These are phyloP conservation scores for Kluyveromyces siamensis DNA, from an alignment of 805 yeast species.

Conservation along the genomic window DNA sequence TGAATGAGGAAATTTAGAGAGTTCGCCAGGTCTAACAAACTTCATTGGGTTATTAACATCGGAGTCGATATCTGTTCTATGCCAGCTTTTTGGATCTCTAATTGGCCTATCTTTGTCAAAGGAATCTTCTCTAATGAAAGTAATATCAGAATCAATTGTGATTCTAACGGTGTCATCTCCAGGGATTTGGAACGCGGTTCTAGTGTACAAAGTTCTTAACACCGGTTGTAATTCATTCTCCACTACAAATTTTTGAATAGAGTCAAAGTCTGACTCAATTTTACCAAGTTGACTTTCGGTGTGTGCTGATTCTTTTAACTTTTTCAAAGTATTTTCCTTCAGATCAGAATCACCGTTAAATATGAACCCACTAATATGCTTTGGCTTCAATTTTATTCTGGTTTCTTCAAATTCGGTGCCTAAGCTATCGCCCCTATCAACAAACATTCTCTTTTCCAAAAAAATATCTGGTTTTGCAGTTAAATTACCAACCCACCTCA, in stretches of 20 bases:
- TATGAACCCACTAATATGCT: conserved; percentile 68
- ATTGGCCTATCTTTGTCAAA: conserved; percentile 80
- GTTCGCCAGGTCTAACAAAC: conserved; percentile 79
- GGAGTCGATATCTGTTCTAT: conserved; percentile 82
- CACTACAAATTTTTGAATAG: conserved; percentile 52
- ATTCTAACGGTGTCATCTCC: conserved; percentile 92
- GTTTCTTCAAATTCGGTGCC: conserved; percentile 50
- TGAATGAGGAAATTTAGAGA: conserved; percentile 69
- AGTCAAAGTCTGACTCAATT: conserved; percentile 45
- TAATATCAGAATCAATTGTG: conserved; percentile 79
- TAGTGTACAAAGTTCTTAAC: conserved; percentile 73
- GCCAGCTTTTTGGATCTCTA: conserved; percentile 86
- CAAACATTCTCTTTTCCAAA: conserved; percentile 71
- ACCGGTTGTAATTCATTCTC: conserved; percentile 72
- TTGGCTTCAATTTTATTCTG: conserved; percentile 66
- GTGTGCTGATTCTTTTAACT: conserved; percentile 55
- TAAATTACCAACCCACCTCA: conserved; percentile 87
- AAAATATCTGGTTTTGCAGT: conserved; percentile 67
- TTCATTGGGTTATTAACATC: conserved; percentile 59
- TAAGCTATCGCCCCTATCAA: conserved; percentile 36
- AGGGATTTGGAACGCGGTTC: conserved; percentile 97
- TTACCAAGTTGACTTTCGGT: conserved; percentile 43
- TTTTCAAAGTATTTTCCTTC: conserved; percentile 45
- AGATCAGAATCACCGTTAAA: conserved; percentile 37
- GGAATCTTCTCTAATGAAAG: conserved; percentile 83